Percentiles rank a stretch among this genome's conserved stretches.
These are phyloP conservation scores for Diaporthe batatas DNA, from an alignment of 2,329 filamentous ascomycete genomes.

Conservation along the genomic window DNA sequence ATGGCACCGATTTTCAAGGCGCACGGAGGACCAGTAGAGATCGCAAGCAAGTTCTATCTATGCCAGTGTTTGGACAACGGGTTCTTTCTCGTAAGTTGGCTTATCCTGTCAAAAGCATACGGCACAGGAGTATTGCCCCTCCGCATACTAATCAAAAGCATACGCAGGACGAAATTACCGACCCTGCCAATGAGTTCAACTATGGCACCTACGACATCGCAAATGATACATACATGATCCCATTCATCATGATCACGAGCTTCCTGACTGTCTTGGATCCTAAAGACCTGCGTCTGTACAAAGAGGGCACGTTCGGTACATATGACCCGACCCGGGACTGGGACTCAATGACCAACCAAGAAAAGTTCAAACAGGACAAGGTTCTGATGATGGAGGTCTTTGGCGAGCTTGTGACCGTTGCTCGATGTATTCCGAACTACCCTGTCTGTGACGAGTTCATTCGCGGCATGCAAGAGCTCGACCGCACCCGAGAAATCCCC, in stretches of 20 bases:
- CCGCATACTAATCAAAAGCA: not conserved
- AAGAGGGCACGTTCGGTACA: conserved; percentile 39
- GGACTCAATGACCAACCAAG: conserved; percentile 38
- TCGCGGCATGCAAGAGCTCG: not conserved
- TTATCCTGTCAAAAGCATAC: not conserved
- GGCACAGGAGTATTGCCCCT: too few species aligned
- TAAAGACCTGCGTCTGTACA: too few species aligned
- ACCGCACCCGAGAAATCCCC: not conserved
- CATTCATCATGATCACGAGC: conserved; percentile 41
- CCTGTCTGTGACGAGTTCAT: not conserved
- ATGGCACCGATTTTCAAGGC: conserved; percentile 46
- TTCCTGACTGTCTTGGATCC: conserved; percentile 31
- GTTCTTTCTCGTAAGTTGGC: not conserved
- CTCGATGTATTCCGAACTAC: not conserved
- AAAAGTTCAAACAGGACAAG: conserved; percentile 5
- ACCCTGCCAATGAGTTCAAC: conserved; percentile 43
- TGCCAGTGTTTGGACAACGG: not conserved
- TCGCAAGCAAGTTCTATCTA: not conserved
- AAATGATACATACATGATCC: conserved; percentile 43
- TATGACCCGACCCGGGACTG: conserved; percentile 46
- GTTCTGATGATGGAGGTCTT: not conserved
- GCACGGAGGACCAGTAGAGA: not conserved
- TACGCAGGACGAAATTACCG: not conserved
- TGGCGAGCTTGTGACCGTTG: not conserved
- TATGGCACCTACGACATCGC: conserved; percentile 49